Conservation (phyloP, 331 rosid species). For the Saraca asoca region DNA sequence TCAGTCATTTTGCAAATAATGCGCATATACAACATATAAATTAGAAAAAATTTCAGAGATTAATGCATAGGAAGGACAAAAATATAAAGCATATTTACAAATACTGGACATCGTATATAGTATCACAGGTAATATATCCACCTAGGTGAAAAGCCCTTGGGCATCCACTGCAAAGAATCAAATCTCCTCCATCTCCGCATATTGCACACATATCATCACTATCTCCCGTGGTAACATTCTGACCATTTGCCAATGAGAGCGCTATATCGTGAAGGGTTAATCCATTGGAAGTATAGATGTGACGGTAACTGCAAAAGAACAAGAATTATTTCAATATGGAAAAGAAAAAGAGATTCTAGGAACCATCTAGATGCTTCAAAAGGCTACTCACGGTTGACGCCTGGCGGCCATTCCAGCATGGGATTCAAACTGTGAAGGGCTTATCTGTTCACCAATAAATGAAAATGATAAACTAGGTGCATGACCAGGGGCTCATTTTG, state of each 20-base stretch:
- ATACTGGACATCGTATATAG: background rate
- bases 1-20: background rate
- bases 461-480: conserved; percentile 20
- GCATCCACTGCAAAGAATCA: conserved; percentile 83
- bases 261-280: conserved; percentile 97
- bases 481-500: background rate
- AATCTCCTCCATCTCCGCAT: conserved; percentile 91
- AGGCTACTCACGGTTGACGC: conserved; percentile 57
- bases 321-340: conserved; percentile 23
- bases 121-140: conserved; percentile 31
- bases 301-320: conserved; percentile 78
- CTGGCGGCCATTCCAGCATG: conserved; percentile 64
- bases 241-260: conserved; percentile 90
- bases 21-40: background rate
- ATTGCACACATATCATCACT: conserved; percentile 98
- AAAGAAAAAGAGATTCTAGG: conserved; percentile 29
- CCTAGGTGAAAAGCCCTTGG: conserved; percentile 97
- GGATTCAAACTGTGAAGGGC: conserved; percentile 62
- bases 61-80: conserved; percentile 10
- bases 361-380: conserved; percentile 20
- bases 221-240: conserved; percentile 82
- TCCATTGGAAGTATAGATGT: conserved; percentile 91
- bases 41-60: conserved; percentile 2
- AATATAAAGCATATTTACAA: conserved; percentile 9
- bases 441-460: conserved; percentile 45